Conservation (phyloP, 2,329 filamentous ascomycete genomes). For the Emergomyces orientalis region DNA sequence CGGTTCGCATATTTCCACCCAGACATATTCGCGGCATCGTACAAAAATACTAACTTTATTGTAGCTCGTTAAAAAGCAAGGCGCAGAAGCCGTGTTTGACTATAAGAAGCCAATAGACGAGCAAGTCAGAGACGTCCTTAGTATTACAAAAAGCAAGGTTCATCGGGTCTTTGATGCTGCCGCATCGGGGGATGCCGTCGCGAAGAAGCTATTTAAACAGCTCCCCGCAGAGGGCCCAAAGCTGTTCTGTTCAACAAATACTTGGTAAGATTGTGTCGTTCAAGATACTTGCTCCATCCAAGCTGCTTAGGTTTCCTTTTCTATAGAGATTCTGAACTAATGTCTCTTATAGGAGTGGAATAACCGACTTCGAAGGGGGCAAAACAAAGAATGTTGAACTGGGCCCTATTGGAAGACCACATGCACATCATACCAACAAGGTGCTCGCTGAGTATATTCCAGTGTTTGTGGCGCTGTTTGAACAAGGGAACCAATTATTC, state of each 20-base stretch:
- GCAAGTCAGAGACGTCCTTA: constrained; percentile 21
- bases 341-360: constrained; percentile 10
- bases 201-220: constrained; percentile 20
- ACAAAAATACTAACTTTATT: not conserved
- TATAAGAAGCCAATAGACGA: constrained; percentile 23
- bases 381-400: constrained; percentile 17
- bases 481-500: constrained; percentile 13
- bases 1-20: constrained; percentile 14
- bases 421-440: constrained; percentile 17
- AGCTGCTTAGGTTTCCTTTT: not conserved
- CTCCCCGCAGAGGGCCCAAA: constrained; percentile 14
- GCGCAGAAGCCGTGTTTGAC: constrained; percentile 23
- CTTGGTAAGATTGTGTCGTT: constrained; percentile 7
- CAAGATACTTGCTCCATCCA: too few species aligned
- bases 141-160: constrained; percentile 22
- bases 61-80: constrained; percentile 23
- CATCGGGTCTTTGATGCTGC: constrained; percentile 26
- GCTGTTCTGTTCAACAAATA: constrained; percentile 21
- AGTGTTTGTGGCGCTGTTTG: constrained; percentile 17
- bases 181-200: constrained; percentile 22
- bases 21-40: not conserved
- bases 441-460: constrained; percentile 18
- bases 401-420: constrained; percentile 16
- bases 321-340: not conserved
- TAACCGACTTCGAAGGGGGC: constrained; percentile 19